A percentile compares a stretch with the other conserved stretches of the same genome.
phyloP scores from a whole-genome alignment of 2,329 filamentous ascomycete species.

The Aspergillus luchuensis region DNA sequence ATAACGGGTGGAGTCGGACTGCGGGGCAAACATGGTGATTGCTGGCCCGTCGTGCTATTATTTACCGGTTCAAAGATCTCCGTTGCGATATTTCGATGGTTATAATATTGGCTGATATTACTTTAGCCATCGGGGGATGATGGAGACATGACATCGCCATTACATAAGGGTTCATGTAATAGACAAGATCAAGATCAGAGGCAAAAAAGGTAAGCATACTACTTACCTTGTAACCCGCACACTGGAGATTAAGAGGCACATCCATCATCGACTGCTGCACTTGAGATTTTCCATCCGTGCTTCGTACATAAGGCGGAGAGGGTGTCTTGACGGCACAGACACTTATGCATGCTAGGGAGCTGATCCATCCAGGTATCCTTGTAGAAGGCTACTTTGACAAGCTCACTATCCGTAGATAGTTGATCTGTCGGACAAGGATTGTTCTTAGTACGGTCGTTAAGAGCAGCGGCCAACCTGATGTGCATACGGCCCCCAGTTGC shows the following conservation, averaged over 20 bases:
- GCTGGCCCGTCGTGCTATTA: background rate
- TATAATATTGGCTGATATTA: background rate
- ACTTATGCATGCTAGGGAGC: background rate
- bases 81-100: background rate
- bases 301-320: background rate
- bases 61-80: background rate
- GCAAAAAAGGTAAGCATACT: background rate
- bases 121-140: background rate
- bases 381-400: background rate
- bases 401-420: background rate
- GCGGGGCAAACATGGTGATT: conserved; percentile 7
- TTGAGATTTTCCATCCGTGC: background rate
- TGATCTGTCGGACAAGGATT: conserved; percentile 9
- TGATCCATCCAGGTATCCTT: background rate
- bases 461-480: conserved; percentile 14
- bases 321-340: background rate
- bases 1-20: background rate
- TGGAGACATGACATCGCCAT: conserved; percentile 6
- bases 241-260: background rate
- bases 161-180: background rate
- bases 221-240: background rate
- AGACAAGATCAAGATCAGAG: background rate
- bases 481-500: conserved; percentile 23
- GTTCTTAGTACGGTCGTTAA: conserved; percentile 11
- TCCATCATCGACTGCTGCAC: background rate